Evolutionary conservation across 345 rosid species (phyloP).

Genomic region (Dimocarpus longan): DNA sequence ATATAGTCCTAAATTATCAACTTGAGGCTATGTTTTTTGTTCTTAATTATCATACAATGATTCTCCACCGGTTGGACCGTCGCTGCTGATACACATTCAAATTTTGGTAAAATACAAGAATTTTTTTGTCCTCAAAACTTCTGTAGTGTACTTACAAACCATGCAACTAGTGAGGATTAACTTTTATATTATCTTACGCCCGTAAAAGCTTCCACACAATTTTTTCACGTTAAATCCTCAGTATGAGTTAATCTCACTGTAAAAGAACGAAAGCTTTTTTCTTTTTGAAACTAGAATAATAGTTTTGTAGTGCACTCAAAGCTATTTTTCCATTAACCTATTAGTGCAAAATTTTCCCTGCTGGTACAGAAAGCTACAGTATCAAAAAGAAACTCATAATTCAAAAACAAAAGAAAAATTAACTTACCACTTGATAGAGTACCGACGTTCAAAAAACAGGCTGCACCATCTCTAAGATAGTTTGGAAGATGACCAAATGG

Average conservation of each 20-base stretch:
- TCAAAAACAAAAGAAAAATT: conserved; percentile 1
- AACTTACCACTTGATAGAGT: conserved; percentile 63
- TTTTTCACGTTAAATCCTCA: too few species aligned
- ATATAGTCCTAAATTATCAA: not conserved
- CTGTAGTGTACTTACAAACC: not conserved
- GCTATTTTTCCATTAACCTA: too few species aligned
- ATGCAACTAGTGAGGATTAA: too few species aligned
- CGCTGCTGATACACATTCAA: not conserved
- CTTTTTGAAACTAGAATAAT: too few species aligned
- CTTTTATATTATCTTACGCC: too few species aligned
- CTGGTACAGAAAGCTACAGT: not conserved
- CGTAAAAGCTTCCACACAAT: too few species aligned
- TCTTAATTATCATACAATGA: not conserved
- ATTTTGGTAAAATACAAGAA: not conserved
- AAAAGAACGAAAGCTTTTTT: too few species aligned
- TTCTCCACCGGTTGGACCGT: not conserved
- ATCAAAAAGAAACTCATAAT: not conserved
- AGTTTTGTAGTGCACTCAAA: too few species aligned
- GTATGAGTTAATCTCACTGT: too few species aligned
- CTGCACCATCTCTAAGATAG: conserved; percentile 88
- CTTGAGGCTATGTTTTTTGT: conserved; percentile 5
- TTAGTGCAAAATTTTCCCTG: not conserved
- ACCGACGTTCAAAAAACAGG: conserved; percentile 85
- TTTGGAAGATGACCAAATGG: conserved; percentile 84
- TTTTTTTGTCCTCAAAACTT: not conserved